phyloP scores from a whole-genome alignment of 495 filamentous ascomycete genomes.

The Endocarpon pusillum region DNA sequence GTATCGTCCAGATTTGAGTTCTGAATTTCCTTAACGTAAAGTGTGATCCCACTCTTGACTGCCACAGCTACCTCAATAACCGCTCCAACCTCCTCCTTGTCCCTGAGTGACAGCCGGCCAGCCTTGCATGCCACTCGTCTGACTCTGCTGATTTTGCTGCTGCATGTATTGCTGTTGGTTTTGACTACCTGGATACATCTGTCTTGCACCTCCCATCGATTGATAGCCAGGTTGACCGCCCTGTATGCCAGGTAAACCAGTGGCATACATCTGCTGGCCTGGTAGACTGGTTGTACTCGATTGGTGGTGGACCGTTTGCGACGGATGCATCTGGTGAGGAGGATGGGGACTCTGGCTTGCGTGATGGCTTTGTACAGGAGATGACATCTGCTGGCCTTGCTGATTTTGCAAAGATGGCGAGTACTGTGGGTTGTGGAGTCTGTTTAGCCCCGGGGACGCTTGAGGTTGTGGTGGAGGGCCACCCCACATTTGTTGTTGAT shows the following conservation, averaged over 20 bases:
- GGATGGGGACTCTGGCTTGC: slow-evolving; percentile 23
- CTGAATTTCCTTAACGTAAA: no score
- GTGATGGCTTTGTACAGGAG: slow-evolving; percentile 23
- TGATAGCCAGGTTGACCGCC: slow-evolving; percentile 31
- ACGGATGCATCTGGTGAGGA: slow-evolving; percentile 30
- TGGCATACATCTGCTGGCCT: slow-evolving; percentile 43
- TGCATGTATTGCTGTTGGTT: slow-evolving; percentile 38
- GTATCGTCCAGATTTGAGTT: no score
- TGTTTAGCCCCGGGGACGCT: slow-evolving; percentile 28
- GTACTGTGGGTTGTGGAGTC: slow-evolving; percentile 30
- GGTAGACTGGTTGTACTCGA: slow-evolving; percentile 29
- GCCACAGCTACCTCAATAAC: slow-evolving; percentile 1
- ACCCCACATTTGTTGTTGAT: slow-evolving; percentile 31
- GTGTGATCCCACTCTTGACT: no score
- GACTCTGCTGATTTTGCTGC: slow-evolving; percentile 18
- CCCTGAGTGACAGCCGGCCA: slow-evolving; percentile 22
- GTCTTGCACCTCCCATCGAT: slow-evolving; percentile 21
- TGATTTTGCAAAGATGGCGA: slow-evolving; percentile 19
- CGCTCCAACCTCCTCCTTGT: slow-evolving; percentile 12
- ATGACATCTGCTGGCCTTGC: slow-evolving; percentile 22
- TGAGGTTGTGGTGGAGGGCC: slow-evolving; percentile 38
- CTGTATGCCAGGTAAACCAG: slow-evolving; percentile 39
- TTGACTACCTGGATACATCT: slow-evolving; percentile 40
- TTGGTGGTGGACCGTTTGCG: slow-evolving; percentile 42
- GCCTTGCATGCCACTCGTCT: slow-evolving; percentile 26